Evolutionary conservation across 805 yeast species (phyloP).

Genomic region (Wickerhamiella kazuoi): DNA sequence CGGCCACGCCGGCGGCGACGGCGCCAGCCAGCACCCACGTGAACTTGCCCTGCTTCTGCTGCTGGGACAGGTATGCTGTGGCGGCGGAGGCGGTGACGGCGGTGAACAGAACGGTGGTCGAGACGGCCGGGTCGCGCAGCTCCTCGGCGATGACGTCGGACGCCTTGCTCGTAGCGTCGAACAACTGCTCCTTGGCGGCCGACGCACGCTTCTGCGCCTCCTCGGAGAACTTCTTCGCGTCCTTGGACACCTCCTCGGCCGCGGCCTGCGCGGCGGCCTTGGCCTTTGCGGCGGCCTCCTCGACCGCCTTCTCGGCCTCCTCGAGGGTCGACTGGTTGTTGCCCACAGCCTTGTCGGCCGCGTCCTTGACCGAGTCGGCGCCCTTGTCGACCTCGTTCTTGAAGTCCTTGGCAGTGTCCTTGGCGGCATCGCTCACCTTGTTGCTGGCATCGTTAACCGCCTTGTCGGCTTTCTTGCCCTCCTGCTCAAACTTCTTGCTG

Average conservation of each 20-base stretch:
- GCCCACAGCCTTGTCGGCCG: not conserved
- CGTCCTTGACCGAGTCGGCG: not conserved
- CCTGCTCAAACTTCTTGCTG: not conserved
- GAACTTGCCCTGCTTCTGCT: constrained; percentile 16
- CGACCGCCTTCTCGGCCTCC: not conserved
- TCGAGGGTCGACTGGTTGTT: not conserved
- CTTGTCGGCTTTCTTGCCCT: not conserved
- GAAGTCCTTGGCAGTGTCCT: not conserved
- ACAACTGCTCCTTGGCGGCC: constrained; percentile 6
- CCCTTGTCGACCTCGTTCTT: not conserved
- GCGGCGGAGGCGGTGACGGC: constrained; percentile 17
- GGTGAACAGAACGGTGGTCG: constrained; percentile 16
- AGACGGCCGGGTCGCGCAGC: constrained; percentile 15
- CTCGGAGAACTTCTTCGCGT: constrained; percentile 7
- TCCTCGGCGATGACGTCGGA: constrained; percentile 13
- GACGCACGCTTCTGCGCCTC: constrained; percentile 6
- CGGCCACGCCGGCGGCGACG: constrained; percentile 15
- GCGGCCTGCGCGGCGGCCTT: constrained; percentile 2
- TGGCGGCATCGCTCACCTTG: not conserved
- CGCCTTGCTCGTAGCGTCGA: constrained; percentile 8
- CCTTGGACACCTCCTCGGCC: constrained; percentile 4
- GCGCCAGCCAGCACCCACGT: constrained; percentile 12
- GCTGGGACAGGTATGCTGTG: constrained; percentile 15
- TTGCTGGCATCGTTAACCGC: not conserved
- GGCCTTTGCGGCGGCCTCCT: not conserved